These are phyloP conservation scores for Circinella minor DNA, from an alignment of 371 early-diverging fungal species.

Conservation along the genomic window DNA sequence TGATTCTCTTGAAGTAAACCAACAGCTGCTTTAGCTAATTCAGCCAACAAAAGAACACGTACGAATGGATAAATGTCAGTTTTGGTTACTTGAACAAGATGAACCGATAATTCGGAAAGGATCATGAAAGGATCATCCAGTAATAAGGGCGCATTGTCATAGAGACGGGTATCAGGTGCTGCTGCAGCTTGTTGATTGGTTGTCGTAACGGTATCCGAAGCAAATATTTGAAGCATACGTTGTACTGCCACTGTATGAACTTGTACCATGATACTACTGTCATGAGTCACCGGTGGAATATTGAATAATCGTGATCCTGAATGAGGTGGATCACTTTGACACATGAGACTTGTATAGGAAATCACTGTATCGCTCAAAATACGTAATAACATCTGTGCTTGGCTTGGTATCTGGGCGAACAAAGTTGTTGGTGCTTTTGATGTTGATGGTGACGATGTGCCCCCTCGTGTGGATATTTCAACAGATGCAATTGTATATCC, in stretches of 20 bases:
- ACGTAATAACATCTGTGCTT: conserved; percentile 64
- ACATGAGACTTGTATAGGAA: conserved; percentile 59
- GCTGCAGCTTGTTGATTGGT: conserved; percentile 14
- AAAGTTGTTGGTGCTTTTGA: conserved; percentile 37
- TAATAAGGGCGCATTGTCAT: conserved; percentile 61
- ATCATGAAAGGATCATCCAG: conserved; percentile 74
- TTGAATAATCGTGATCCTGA: conserved; percentile 15
- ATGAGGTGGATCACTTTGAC: conserved; percentile 25
- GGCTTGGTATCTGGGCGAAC: conserved; percentile 63
- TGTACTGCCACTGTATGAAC: conserved; percentile 44
- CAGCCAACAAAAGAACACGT: conserved; percentile 68
- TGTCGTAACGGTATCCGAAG: conserved; percentile 23
- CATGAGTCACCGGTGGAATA: conserved; percentile 5
- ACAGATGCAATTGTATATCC: conserved; percentile 72
- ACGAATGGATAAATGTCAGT: conserved; percentile 70
- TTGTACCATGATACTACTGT: conserved; percentile 29
- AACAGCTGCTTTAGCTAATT: conserved; percentile 60
- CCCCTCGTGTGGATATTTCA: conserved; percentile 73
- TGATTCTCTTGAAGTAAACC: conserved; percentile 30
- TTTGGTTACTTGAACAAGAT: conserved; percentile 54
- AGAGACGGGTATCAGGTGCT: conserved; percentile 20
- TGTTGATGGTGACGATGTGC: background rate
- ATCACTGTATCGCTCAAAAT: conserved; percentile 68
- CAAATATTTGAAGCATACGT: conserved; percentile 57
- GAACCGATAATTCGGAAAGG: conserved; percentile 63